phyloP scores from a whole-genome alignment of 805 yeast genomes.

The Lipomyces chichibuensis region DNA sequence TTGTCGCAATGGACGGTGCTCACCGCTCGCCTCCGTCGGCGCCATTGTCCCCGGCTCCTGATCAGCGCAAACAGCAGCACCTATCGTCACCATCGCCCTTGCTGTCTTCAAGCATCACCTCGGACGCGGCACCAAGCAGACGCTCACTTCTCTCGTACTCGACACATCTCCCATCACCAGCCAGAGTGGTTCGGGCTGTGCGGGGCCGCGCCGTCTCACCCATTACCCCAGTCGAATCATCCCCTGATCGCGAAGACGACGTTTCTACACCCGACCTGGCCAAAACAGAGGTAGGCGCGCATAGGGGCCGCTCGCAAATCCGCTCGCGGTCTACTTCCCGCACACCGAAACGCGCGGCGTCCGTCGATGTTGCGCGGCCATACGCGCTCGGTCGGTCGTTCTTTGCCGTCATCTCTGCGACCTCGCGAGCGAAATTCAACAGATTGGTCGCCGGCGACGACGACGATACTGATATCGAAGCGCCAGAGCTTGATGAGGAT shows the following conservation, averaged over 20 bases:
- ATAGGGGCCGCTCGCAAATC: not conserved
- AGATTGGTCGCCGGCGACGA: slow-evolving; percentile 14
- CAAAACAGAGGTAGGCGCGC: not conserved
- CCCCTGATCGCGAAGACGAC: not conserved
- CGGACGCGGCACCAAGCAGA: not conserved
- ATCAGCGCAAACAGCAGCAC: not conserved
- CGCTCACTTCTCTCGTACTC: not conserved
- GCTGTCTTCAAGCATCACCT: too few species aligned
- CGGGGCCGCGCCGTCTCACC: not conserved
- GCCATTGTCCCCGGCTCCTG: not conserved
- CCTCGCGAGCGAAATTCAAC: slow-evolving; percentile 24
- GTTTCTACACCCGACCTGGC: not conserved
- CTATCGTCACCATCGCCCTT: too few species aligned
- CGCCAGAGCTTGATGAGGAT: slow-evolving; percentile 41
- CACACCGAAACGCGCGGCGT: slow-evolving; percentile 20
- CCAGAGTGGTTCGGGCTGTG: not conserved
- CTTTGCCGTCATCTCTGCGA: slow-evolving; percentile 30
- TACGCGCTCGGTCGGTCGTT: slow-evolving; percentile 25
- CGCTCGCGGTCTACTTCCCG: not conserved
- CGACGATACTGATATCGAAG: slow-evolving; percentile 38
- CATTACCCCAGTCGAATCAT: not conserved
- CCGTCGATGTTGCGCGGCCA: slow-evolving; percentile 30
- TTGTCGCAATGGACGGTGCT: not conserved
- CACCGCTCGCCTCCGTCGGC: not conserved
- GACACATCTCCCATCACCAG: not conserved